Evolutionary conservation across 1,284 basidiomycete genomes (phyloP).

Genomic region (Amylostereum areolatum): DNA sequence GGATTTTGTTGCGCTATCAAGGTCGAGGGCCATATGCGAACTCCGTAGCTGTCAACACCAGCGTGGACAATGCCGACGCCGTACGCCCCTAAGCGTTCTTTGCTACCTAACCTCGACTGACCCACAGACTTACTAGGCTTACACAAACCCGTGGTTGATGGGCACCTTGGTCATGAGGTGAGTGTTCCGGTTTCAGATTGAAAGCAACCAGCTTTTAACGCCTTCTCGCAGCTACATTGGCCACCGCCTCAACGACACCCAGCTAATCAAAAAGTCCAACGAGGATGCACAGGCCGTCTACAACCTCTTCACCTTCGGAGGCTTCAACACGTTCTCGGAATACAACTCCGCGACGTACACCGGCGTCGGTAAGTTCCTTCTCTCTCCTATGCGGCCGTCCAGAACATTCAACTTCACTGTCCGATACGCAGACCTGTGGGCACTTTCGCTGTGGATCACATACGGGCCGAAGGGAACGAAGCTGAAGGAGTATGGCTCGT

Average conservation of each 20-base stretch:
- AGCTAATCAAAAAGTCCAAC: neutral
- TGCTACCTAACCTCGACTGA: neutral
- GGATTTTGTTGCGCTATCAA: conserved; percentile 1
- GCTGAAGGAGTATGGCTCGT: conserved; percentile 3
- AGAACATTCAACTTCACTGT: neutral
- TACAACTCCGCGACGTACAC: conserved; percentile 9
- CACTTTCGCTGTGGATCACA: conserved; percentile 4
- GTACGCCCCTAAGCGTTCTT: neutral
- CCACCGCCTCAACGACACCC: neutral
- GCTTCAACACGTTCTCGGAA: conserved; percentile 7
- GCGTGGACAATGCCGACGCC: conserved; percentile 1
- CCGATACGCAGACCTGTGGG: conserved; percentile 1
- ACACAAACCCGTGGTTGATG: conserved; percentile 9
- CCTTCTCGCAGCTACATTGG: conserved; percentile 3
- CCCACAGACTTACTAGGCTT: neutral
- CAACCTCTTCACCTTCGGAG: conserved; percentile 6
- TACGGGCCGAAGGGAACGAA: conserved; percentile 2
- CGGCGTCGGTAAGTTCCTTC: conserved; percentile 2
- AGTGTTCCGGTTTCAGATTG: neutral
- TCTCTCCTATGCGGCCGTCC: no score
- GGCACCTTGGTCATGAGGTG: conserved; percentile 5
- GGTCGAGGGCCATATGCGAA: conserved; percentile 4
- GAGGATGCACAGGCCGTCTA: conserved; percentile 3
- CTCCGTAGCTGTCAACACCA: neutral
- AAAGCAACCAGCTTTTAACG: neutral